These are phyloP conservation scores for Skeletonema potamos DNA, from an alignment of 108 stramenopile genomes.

Conservation along the genomic window DNA sequence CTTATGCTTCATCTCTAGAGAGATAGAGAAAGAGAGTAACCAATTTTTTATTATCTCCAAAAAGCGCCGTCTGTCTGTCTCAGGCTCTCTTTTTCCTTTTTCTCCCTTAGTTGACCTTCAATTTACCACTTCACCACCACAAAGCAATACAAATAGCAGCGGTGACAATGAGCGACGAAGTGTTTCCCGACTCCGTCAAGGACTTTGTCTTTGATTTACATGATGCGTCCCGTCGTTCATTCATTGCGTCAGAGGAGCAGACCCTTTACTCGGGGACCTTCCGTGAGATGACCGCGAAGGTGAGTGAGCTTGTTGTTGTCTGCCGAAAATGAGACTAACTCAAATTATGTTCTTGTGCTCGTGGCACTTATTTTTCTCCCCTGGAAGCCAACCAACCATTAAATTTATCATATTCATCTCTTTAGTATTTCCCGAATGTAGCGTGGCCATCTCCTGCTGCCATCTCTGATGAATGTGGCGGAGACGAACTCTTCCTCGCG, in stretches of 20 bases:
- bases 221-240: conserved; percentile 78
- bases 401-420: not conserved
- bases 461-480: conserved; percentile 82
- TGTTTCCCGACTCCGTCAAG: conserved; percentile 71
- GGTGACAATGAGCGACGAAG: conserved; percentile 26
- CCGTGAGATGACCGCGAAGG: conserved; percentile 71
- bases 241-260: conserved; percentile 74
- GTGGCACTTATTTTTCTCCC: not conserved
- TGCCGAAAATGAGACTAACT: not conserved
- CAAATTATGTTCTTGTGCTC: conserved; percentile 1
- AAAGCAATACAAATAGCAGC: conserved; percentile 1
- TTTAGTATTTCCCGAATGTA: conserved; percentile 75
- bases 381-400: not conserved
- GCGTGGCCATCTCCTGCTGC: conserved; percentile 87
- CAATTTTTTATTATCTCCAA: too few relatives aligned
- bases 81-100: too few relatives aligned
- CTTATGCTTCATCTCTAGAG: too few relatives aligned
- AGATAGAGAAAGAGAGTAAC: too few relatives aligned
- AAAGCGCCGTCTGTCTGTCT: too few relatives aligned
- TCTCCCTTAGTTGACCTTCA: too few relatives aligned
- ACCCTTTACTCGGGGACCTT: conserved; percentile 60
- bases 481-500: conserved; percentile 82
- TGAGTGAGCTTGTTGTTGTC: conserved; percentile 11
- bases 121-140: too few relatives aligned
- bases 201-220: conserved; percentile 95